Percentiles rank a stretch among this genome's conserved stretches.
Evolutionary conservation across 2,329 filamentous ascomycete species (phyloP).

Genomic region (Aspergillus quadricinctus): DNA sequence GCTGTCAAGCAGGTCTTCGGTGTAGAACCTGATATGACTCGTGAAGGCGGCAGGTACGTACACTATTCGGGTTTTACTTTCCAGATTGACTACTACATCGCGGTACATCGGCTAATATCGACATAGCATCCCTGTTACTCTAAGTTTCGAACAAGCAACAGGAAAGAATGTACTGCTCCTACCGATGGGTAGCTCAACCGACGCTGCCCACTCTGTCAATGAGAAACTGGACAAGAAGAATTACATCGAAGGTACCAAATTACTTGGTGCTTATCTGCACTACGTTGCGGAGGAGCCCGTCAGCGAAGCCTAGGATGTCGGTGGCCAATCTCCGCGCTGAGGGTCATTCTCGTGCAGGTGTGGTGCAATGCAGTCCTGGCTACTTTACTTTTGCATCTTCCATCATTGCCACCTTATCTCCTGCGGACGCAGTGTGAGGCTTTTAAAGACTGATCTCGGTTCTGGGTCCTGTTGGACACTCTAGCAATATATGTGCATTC

Average conservation of each 20-base stretch:
- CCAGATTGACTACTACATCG: neutral
- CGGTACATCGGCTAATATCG: conserved; percentile 18
- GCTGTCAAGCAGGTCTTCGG: conserved; percentile 95
- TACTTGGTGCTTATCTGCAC: conserved; percentile 90
- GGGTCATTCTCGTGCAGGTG: neutral
- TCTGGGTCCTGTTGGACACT: neutral
- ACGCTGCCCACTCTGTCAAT: conserved; percentile 95
- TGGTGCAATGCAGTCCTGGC: neutral
- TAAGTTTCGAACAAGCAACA: conserved; percentile 96
- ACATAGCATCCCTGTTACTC: conserved; percentile 85
- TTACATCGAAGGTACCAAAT: conserved; percentile 97
- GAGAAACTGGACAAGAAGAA: conserved; percentile 97
- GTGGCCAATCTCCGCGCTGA: neutral
- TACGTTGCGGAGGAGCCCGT: conserved; percentile 89
- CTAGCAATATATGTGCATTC: neutral
- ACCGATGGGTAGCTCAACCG: conserved; percentile 95
- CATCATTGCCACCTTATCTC: neutral
- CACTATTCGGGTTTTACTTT: neutral
- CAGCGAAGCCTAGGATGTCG: conserved; percentile 10
- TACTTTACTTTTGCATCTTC: neutral
- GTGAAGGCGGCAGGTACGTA: conserved; percentile 81
- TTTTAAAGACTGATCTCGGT: neutral
- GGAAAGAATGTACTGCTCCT: conserved; percentile 95
- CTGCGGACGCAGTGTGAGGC: neutral
- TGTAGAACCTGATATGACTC: conserved; percentile 87